Evolutionary conservation across 108 stramenopile genomes (phyloP).

Genomic region (Skeletonema potamos): DNA sequence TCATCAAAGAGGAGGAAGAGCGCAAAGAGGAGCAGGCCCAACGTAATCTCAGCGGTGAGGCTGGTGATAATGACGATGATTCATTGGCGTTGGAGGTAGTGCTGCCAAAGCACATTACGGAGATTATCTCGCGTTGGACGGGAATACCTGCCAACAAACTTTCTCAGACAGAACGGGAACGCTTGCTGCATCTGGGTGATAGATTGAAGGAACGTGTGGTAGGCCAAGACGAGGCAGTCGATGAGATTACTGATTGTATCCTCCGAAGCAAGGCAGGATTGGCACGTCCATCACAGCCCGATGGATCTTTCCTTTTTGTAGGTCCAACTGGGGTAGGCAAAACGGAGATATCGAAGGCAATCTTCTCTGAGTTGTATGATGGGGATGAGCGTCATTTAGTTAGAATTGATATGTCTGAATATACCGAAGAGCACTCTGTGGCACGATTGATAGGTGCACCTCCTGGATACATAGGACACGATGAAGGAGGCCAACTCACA

Average conservation of each 20-base stretch:
- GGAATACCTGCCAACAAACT: slow-evolving; percentile 87
- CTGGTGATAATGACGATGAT: slow-evolving; percentile 72
- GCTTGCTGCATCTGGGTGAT: slow-evolving; percentile 74
- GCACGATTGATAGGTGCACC: slow-evolving; percentile 85
- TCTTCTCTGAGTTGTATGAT: slow-evolving; percentile 79
- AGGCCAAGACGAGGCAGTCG: slow-evolving; percentile 84
- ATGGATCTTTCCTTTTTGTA: slow-evolving; percentile 76
- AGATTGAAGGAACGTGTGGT: slow-evolving; percentile 72
- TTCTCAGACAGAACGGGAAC: slow-evolving; percentile 72
- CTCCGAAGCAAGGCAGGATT: slow-evolving; percentile 74
- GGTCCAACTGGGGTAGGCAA: slow-evolving; percentile 91
- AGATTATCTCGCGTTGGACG: slow-evolving; percentile 82
- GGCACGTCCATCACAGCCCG: slow-evolving; percentile 56
- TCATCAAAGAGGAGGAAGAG: slow-evolving; percentile 51
- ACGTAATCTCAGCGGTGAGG: slow-evolving; percentile 55
- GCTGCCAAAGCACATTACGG: slow-evolving; percentile 90
- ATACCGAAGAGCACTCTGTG: slow-evolving; percentile 88
- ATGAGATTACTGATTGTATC: slow-evolving; percentile 71
- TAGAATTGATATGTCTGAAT: slow-evolving; percentile 92
- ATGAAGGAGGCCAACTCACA: slow-evolving; percentile 96
- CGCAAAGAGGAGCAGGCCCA: slow-evolving; percentile 42
- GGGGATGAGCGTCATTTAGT: slow-evolving; percentile 73
- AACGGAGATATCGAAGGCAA: slow-evolving; percentile 78
- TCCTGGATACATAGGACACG: slow-evolving; percentile 94
- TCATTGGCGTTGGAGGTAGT: slow-evolving; percentile 84